Evolutionary conservation across 2,329 filamentous ascomycete genomes (phyloP).

Genomic region (Nemania diffusa): DNA sequence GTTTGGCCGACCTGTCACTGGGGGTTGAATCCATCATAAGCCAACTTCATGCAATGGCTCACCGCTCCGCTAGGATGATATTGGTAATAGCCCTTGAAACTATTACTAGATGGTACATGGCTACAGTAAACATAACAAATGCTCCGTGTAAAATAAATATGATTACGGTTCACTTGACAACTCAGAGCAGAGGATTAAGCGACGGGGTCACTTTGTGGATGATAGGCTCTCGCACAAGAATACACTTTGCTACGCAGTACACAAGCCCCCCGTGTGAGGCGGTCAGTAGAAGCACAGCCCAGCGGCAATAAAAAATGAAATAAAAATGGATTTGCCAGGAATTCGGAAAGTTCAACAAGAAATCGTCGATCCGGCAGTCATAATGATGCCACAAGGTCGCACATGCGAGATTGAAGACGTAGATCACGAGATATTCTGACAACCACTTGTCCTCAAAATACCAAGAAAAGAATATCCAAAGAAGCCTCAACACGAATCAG

Average conservation of each 20-base stretch:
- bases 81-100: not conserved
- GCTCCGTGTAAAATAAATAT: constrained; percentile 4
- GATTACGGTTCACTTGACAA: not conserved
- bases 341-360: not conserved
- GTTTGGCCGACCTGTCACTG: constrained; percentile 16
- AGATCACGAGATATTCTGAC: not conserved
- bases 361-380: not conserved
- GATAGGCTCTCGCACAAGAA: not conserved
- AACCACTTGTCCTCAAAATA: not conserved
- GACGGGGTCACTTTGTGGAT: not conserved
- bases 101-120: constrained; percentile 9
- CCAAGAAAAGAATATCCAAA: not conserved
- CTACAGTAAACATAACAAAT: not conserved
- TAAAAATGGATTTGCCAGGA: not conserved
- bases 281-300: not conserved
- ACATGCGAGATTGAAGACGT: not conserved
- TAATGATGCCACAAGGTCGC: not conserved
- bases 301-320: too few relatives aligned
- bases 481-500: not conserved
- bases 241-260: not conserved
- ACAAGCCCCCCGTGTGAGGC: constrained; percentile 3
- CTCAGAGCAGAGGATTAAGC: not conserved
- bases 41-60: constrained; percentile 26
- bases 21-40: constrained; percentile 20
- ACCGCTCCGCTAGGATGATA: constrained; percentile 8